Percentiles rank a stretch among this genome's conserved stretches.
phyloP scores from a whole-genome alignment of 2,329 filamentous ascomycete species.

The Aspergillus ochraceoroseus region DNA sequence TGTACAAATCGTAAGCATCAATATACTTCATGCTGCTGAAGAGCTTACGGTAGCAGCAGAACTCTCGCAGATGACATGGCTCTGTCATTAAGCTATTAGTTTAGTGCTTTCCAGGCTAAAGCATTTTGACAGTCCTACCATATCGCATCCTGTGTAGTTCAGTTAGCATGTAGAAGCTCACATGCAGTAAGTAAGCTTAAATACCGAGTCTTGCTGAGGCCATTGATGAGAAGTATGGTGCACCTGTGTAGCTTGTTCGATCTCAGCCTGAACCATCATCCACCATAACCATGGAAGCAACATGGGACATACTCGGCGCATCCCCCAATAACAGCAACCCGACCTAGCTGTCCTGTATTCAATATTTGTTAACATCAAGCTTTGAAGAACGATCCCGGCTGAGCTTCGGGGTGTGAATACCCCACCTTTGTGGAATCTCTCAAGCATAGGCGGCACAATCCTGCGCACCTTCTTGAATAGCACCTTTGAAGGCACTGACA shows the following conservation, averaged over 20 bases:
- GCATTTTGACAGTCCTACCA: slow-evolving; percentile 54
- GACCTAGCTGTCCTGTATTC: slow-evolving; percentile 73
- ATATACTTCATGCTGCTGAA: neutral
- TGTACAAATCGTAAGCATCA: slow-evolving; percentile 20
- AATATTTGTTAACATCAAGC: neutral
- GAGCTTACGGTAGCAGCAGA: slow-evolving; percentile 59
- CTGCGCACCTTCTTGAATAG: slow-evolving; percentile 76
- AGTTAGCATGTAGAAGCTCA: too few species aligned
- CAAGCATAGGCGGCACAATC: slow-evolving; percentile 90
- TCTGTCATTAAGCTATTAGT: slow-evolving; percentile 30
- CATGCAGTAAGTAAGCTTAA: too few species aligned
- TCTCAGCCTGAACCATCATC: slow-evolving; percentile 10
- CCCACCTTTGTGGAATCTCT: slow-evolving; percentile 90
- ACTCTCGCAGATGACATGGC: slow-evolving; percentile 93
- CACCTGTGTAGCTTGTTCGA: slow-evolving; percentile 69
- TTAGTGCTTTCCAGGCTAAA: neutral
- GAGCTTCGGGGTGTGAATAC: neutral
- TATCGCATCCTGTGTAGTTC: slow-evolving; percentile 67
- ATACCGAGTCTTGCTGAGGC: slow-evolving; percentile 79
- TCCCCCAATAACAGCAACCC: slow-evolving; percentile 89
- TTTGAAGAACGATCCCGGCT: neutral
- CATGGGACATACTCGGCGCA: slow-evolving; percentile 63
- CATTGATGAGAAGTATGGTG: slow-evolving; percentile 97
- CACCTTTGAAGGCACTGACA: slow-evolving; percentile 67
- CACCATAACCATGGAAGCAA: neutral